Conservation (phyloP, 2,329 filamentous ascomycete species). For the Elsinoe fawcettii region DNA sequence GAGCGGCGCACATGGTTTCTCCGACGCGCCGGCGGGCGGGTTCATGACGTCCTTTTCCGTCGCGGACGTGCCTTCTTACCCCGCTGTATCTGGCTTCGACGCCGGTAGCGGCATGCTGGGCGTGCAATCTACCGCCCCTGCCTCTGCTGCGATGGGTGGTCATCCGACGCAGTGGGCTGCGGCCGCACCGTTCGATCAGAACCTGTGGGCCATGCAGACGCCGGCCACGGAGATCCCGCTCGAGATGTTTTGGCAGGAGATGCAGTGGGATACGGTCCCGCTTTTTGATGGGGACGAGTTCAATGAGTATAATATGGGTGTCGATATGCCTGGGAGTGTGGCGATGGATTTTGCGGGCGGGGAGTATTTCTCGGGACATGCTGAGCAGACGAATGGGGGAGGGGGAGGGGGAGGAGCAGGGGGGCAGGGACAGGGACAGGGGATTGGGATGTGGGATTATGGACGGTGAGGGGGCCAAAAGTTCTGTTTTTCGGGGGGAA, state of each 20-base stretch:
- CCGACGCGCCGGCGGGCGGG: not conserved
- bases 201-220: not conserved
- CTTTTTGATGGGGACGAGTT: constrained; percentile 8
- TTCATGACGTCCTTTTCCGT: constrained; percentile 5
- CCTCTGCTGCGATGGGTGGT: not conserved
- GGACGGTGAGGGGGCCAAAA: not conserved
- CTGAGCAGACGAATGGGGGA: not conserved
- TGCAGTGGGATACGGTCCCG: constrained; percentile 23
- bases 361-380: not conserved
- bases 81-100: not conserved
- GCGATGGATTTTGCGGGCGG: constrained; percentile 6
- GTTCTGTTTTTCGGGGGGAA: not conserved
- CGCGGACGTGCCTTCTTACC: not conserved
- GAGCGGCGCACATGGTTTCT: not conserved
- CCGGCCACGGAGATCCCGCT: constrained; percentile 4
- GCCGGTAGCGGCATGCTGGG: not conserved
- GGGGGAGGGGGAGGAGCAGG: not conserved
- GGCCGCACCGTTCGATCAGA: constrained; percentile 2
- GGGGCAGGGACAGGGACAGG: not conserved
- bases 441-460: constrained; percentile 4
- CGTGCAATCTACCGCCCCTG: not conserved
- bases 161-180: not conserved
- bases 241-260: constrained; percentile 22
- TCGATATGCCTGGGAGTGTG: constrained; percentile 8
- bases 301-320: constrained; percentile 12